These are phyloP conservation scores for Claviceps digitariae DNA, from an alignment of 2,329 filamentous ascomycete species.

Conservation along the genomic window DNA sequence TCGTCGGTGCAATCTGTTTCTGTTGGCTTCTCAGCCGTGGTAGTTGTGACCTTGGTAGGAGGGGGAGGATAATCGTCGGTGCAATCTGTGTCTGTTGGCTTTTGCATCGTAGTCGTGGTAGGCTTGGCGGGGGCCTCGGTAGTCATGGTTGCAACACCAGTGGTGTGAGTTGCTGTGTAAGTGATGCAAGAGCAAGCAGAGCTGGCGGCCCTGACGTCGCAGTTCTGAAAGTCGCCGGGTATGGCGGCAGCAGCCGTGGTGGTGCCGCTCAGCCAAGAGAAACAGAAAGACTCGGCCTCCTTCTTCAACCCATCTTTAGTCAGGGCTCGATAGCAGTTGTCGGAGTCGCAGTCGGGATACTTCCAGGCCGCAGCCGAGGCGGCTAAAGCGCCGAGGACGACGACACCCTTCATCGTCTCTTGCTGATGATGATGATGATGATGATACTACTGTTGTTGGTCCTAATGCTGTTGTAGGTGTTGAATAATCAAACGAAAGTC, in stretches of 20 bases:
- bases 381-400: conserved; percentile 20
- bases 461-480: conserved; percentile 8
- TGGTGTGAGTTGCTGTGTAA: conserved; percentile 19
- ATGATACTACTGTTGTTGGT: neutral
- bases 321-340: conserved; percentile 24
- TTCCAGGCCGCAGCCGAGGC: conserved; percentile 15
- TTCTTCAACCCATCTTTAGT: conserved; percentile 18
- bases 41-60: neutral
- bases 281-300: conserved; percentile 19
- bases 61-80: conserved; percentile 1
- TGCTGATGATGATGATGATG: neutral
- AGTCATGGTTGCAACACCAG: conserved; percentile 3
- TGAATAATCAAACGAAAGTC: neutral
- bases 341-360: conserved; percentile 17
- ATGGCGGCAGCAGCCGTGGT: conserved; percentile 15
- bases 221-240: conserved; percentile 20
- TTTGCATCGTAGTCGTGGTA: conserved; percentile 3
- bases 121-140: neutral
- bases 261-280: conserved; percentile 17
- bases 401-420: conserved; percentile 20
- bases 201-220: conserved; percentile 12
- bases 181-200: conserved; percentile 26
- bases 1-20: neutral
- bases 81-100: conserved; percentile 5
- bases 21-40: neutral